A percentile compares a stretch with the other conserved stretches of the same genome.
Evolutionary conservation across 2,329 filamentous ascomycete genomes (phyloP).

Genomic region (Didymella keratinophila): DNA sequence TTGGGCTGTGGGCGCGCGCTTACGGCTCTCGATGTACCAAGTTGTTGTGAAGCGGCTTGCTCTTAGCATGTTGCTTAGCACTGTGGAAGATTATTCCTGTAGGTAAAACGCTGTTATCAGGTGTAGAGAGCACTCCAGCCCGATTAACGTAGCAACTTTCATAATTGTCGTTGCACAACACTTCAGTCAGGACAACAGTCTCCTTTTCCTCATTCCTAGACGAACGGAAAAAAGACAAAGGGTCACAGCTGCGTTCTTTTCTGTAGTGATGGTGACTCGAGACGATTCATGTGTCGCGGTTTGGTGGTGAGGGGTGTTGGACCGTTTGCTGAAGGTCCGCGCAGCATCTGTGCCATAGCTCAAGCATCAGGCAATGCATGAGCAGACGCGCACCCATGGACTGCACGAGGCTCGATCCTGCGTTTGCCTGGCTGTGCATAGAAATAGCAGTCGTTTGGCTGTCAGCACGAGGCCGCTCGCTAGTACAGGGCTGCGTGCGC

Average conservation of each 20-base stretch:
- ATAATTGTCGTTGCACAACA: too few relatives aligned
- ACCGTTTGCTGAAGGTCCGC: not conserved
- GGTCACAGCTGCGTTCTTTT: not conserved
- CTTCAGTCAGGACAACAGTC: too few relatives aligned
- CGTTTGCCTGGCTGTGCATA: slow-evolving; percentile 1
- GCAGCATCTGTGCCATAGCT: not conserved
- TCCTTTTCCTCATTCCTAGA: too few relatives aligned
- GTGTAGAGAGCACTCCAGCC: too few relatives aligned
- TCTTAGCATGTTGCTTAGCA: too few relatives aligned
- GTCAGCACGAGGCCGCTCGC: slow-evolving; percentile 9
- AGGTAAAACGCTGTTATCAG: too few relatives aligned
- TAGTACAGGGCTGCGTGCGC: slow-evolving; percentile 9
- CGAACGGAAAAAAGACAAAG: too few relatives aligned
- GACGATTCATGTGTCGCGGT: not conserved
- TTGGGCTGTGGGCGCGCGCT: too few relatives aligned
- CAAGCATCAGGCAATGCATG: not conserved
- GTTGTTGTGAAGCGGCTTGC: too few relatives aligned
- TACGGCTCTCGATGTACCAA: too few relatives aligned
- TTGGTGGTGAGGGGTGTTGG: not conserved
- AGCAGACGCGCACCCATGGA: not conserved
- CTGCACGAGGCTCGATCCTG: not conserved
- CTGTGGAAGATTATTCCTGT: too few relatives aligned
- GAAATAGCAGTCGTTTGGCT: not conserved
- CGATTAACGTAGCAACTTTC: too few relatives aligned
- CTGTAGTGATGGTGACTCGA: not conserved